Base-by-base conservation (phyloP, 1,284 basidiomycete genomes). In the Leccinum subfulvum region DNA sequence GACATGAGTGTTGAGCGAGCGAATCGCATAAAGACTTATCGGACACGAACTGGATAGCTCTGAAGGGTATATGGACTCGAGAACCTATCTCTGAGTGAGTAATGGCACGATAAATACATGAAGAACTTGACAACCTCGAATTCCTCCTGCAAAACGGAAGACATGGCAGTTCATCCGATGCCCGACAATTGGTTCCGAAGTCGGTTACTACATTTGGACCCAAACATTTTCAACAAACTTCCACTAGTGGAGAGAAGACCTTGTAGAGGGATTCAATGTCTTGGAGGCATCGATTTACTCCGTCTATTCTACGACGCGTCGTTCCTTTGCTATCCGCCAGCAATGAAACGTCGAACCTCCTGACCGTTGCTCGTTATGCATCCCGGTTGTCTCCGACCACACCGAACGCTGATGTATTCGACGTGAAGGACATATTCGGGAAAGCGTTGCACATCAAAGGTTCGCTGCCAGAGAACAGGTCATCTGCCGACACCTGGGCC, bases 61-160 rank as follows among this genome's bases (percentile, higher is more conserved):
- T 70, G 94, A 90, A 9, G 95, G 91, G 77, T 97, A 98, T 76
- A 98, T 98, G 23, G 94, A 91, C 80, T 97, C 95, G 68, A 98
- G 86, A 28, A 97, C 95, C 91, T 97, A 73, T 59, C 57, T 56
- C 39, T 61, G 51, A 39, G 37, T 68, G 59, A 69, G 68, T 47
- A 60, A 59, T 41, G 37, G 41, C 28, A 49, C n/a, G 28, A 14
- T 33, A 47, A 30, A 60, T 56, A 59, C 59, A 57, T 51, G 37
- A 62, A 57, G 58, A 59, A 64, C 33, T 55, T 62, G 69, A 62
- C 62, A 70, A 95, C 95, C 86, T 97, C 95, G 69, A 95, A 88
- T 78, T 97, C 95, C 78, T 97, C 95, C 59, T 83, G 76, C 56
- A 91, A 77, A 67, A 89, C 84, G 58, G 82, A 80, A 63, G 84